A percentile compares a stretch with the other conserved stretches of the same genome.
phyloP scores from a whole-genome alignment of 495 filamentous ascomycete genomes.

The Jackrogersella minutella region DNA sequence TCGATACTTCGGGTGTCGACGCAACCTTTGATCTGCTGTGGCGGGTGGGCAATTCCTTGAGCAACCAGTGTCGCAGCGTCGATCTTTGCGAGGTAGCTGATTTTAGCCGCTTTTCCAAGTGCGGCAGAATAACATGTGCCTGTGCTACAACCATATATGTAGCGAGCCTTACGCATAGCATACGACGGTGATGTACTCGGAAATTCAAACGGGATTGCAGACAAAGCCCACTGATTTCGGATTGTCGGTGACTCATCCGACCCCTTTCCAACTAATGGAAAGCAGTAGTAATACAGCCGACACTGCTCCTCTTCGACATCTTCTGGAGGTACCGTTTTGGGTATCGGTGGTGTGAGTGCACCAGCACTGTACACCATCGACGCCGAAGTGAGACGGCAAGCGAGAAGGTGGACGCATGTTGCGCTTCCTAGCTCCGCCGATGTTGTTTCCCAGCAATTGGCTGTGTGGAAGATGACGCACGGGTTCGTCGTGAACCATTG shows the following conservation, averaged over 20 bases:
- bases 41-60: constrained; percentile 51
- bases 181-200: constrained; percentile 59
- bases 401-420: constrained; percentile 64
- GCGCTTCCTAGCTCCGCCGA: constrained; percentile 21
- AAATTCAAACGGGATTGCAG: constrained; percentile 70
- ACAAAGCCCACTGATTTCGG: constrained; percentile 66
- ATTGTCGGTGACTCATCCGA: constrained; percentile 47
- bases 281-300: constrained; percentile 71
- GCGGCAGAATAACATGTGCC: constrained; percentile 56
- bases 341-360: constrained; percentile 57
- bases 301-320: constrained; percentile 67
- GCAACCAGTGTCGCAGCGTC: constrained; percentile 59
- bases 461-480: constrained; percentile 73
- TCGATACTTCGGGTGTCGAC: constrained; percentile 61
- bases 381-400: constrained; percentile 68
- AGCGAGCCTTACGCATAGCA: constrained; percentile 63
- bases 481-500: constrained; percentile 70
- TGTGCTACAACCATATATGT: constrained; percentile 65
- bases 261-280: constrained; percentile 45
- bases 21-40: constrained; percentile 58
- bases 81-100: constrained; percentile 67
- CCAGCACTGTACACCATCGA: constrained; percentile 66
- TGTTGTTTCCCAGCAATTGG: constrained; percentile 66
- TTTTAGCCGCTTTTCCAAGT: constrained; percentile 65
- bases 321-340: constrained; percentile 43